Percentiles rank a stretch among this genome's conserved stretches.
Conservation (phyloP, 768 basidiomycete species). For the Macrolepiota albuminosa region DNA sequence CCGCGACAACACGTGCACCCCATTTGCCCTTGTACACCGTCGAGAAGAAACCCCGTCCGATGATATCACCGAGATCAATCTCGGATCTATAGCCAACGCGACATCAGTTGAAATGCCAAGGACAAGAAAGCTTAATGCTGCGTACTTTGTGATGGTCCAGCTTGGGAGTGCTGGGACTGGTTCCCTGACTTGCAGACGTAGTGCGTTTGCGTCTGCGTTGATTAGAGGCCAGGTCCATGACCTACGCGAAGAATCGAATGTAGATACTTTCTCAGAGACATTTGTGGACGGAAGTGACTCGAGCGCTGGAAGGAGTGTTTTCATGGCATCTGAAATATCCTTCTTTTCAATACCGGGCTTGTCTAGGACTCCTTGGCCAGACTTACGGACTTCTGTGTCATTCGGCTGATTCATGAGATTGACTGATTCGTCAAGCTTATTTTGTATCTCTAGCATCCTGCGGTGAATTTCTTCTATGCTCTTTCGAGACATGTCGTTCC, state of each 20-base stretch:
- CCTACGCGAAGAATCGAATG: not conserved
- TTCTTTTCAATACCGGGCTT: constrained; percentile 36
- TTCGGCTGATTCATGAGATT: constrained; percentile 37
- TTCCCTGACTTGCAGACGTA: constrained; percentile 1
- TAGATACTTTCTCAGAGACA: constrained; percentile 4
- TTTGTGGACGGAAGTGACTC: constrained; percentile 20
- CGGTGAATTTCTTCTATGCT: constrained; percentile 12
- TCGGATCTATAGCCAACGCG: constrained; percentile 46
- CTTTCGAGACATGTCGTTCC: not conserved
- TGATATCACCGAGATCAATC: constrained; percentile 61
- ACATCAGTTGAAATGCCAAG: not conserved
- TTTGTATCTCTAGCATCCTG: constrained; percentile 25
- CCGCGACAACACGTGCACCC: constrained; percentile 49
- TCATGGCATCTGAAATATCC: constrained; percentile 53
- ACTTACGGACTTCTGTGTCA: constrained; percentile 30
- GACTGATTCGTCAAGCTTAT: constrained; percentile 30
- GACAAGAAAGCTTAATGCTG: not conserved
- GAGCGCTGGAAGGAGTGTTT: constrained; percentile 46
- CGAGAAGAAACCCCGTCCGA: constrained; percentile 72
- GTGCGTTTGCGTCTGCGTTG: not conserved
- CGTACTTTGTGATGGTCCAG: constrained; percentile 71
- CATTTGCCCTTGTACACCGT: constrained; percentile 73
- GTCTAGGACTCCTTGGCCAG: constrained; percentile 37
- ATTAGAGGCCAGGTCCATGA: constrained; percentile 12
- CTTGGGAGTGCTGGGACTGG: constrained; percentile 40